Evolutionary conservation across 768 basidiomycete species (phyloP), one percentile per base, ranked within the genome.

Genomic region (Cubamyces lactineus): DNA sequence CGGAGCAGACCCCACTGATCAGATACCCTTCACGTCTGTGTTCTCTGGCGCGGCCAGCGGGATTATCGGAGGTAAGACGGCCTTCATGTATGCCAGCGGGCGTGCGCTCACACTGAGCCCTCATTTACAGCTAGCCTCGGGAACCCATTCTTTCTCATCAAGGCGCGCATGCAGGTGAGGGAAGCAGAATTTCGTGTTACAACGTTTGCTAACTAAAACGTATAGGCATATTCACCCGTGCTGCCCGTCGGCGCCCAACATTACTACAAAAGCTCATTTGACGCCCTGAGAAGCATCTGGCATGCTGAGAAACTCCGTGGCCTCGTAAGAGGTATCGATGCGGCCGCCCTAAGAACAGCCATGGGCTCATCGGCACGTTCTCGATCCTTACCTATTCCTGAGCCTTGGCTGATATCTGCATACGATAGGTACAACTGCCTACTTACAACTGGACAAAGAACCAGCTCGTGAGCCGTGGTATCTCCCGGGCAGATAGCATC

Each of bases 221-320:
- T 45, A 59, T 15, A 92, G 89, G 97, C 97, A 28, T 99, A 94
- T 76, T 98, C 96, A 0, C 95, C 96, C 7, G 86, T 88, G 42
- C 81, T 98, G 12, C 96, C 97, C 8, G 93, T 99, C 55, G 97
- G 97, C 60, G 83, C 94, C 9, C 97, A 99, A 70, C 96, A 95
- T 73, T 72, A 92, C 68, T 99, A 99, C 78, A 92, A 88, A 67
- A 89, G 75, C 67, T 89, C 92, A 0, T 85, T 89, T 57, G 80
- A 96, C 69, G 97, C 95, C 0, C 76, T 99, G 17, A 73, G 80
- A 0, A 91, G 86, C 0, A 95, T 99, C 66, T 89, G 87, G 71
- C 79, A 80, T 56, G 81, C 87, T 2, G 96, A 98, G 73, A 83
- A 90, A 30, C 73, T 85, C 49, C 82, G 87, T 23, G 97, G 97